A percentile compares a stretch with the other conserved stretches of the same genome.
Conservation (phyloP, 78 protist species). For the Blattamonas nauphoetae region DNA sequence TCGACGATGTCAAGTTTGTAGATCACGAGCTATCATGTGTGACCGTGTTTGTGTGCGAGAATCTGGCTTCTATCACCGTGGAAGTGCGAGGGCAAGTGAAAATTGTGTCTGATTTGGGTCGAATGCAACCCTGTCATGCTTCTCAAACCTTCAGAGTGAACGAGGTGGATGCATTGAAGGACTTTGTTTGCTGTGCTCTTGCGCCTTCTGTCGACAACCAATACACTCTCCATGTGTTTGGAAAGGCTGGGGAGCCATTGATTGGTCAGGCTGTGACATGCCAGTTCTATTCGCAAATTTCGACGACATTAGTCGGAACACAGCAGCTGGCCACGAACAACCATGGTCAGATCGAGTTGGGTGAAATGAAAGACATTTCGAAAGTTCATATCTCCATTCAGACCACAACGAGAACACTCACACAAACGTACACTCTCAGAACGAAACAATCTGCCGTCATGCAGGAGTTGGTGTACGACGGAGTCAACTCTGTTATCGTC, state of each 20-base stretch:
- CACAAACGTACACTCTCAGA: no score
- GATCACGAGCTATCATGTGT: background rate
- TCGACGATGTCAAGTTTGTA: background rate
- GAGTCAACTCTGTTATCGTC: no score
- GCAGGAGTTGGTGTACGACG: no score
- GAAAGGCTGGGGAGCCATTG: background rate
- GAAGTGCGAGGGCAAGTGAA: background rate
- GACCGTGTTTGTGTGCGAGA: background rate
- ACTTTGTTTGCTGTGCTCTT: background rate
- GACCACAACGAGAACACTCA: no score
- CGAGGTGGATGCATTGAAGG: background rate
- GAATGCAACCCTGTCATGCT: background rate
- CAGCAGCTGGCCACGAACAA: no score
- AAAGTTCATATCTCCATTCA: no score
- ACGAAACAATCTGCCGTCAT: no score
- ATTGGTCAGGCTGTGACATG: no score
- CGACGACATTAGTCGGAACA: background rate
- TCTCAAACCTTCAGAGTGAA: background rate
- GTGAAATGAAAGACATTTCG: no score
- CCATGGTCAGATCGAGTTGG: no score
- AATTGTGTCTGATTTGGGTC: background rate
- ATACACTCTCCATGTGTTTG: background rate
- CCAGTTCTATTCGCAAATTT: no score
- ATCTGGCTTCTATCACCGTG: background rate
- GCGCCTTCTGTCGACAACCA: background rate